Percentiles rank a stretch among this genome's conserved stretches.
Evolutionary conservation across 2,329 filamentous ascomycete species (phyloP).

Genomic region (Fusarium sp.): DNA sequence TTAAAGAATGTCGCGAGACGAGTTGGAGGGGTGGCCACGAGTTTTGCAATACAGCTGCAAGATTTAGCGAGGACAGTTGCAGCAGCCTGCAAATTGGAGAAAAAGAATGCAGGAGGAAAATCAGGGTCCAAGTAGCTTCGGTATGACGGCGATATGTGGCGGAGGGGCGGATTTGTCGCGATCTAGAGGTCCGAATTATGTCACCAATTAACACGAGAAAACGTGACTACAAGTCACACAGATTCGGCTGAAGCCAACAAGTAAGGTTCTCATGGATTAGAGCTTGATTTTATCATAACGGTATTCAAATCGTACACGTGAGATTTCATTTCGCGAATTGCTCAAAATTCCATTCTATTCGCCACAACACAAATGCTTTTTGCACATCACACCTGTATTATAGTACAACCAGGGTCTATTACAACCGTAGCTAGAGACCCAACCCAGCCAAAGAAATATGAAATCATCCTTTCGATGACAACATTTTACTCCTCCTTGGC

Average conservation of each 20-base stretch:
- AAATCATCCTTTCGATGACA: constrained; percentile 15
- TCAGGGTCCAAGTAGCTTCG: neutral
- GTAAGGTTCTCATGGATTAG: neutral
- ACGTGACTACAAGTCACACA: constrained; percentile 43
- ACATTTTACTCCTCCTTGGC: constrained; percentile 75
- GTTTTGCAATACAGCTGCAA: neutral
- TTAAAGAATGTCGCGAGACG: neutral
- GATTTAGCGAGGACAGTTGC: neutral
- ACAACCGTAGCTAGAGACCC: constrained; percentile 13
- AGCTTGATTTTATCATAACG: neutral
- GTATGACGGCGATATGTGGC: constrained; percentile 37
- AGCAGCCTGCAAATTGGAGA: neutral
- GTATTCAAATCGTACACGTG: neutral
- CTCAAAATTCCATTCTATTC: neutral
- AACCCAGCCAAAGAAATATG: constrained; percentile 1
- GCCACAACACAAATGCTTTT: constrained; percentile 26
- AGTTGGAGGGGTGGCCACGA: fast-evolving
- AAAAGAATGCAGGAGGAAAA: neutral
- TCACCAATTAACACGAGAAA: constrained; percentile 51
- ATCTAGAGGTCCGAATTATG: constrained; percentile 39
- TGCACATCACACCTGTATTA: constrained; percentile 27
- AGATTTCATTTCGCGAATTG: constrained; percentile 3
- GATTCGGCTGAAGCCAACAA: neutral
- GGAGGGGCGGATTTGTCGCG: constrained; percentile 48
- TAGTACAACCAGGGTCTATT: constrained; percentile 39